Percentiles rank a stretch among this genome's conserved stretches.
Conservation (phyloP, 208 protist genomes). For the Trypanosoma congolense region DNA sequence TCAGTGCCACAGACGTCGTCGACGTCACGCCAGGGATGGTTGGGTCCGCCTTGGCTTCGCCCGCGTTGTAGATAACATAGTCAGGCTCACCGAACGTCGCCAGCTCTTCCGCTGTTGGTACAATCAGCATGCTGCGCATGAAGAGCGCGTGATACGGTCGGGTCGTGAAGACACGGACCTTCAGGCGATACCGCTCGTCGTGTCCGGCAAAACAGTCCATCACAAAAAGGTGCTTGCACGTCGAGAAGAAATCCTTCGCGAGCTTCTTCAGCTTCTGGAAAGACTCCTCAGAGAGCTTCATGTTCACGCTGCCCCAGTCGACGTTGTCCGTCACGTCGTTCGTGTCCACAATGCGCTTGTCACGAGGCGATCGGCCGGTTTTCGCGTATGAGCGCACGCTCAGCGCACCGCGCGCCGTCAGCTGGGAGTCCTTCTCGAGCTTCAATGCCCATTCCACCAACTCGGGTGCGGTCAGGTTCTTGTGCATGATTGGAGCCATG, state of each 20-base stretch:
- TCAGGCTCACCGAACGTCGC: slow-evolving; percentile 92
- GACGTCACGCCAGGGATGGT: slow-evolving; percentile 83
- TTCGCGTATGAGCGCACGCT: slow-evolving; percentile 83
- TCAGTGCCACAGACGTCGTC: slow-evolving; percentile 67
- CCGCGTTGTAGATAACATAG: slow-evolving; percentile 94
- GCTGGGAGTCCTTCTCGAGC: slow-evolving; percentile 59
- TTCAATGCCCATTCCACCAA: slow-evolving; percentile 61
- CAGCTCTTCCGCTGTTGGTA: slow-evolving; percentile 88
- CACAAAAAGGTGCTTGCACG: slow-evolving; percentile 89
- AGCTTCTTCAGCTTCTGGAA: slow-evolving; percentile 91
- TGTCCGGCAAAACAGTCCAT: slow-evolving; percentile 92
- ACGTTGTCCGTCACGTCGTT: slow-evolving; percentile 60
- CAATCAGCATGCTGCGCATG: slow-evolving; percentile 95
- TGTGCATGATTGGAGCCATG: slow-evolving; percentile 33
- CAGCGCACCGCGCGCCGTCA: slow-evolving; percentile 86
- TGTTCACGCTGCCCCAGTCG: slow-evolving; percentile 95
- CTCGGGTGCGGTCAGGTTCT: slow-evolving; percentile 42
- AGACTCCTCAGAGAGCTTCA: slow-evolving; percentile 78
- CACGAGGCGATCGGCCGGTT: slow-evolving; percentile 89
- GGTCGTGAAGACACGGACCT: slow-evolving; percentile 90
- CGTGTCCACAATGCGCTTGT: slow-evolving; percentile 93
- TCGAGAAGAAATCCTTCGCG: slow-evolving; percentile 91
- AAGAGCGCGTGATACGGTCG: slow-evolving; percentile 96
- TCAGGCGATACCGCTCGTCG: slow-evolving; percentile 90
- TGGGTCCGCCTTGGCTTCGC: slow-evolving; percentile 85